Evolutionary conservation across 1,284 basidiomycete genomes (phyloP), one percentile per base, ranked within the genome.

Genomic region (Omphalotus olearius): DNA sequence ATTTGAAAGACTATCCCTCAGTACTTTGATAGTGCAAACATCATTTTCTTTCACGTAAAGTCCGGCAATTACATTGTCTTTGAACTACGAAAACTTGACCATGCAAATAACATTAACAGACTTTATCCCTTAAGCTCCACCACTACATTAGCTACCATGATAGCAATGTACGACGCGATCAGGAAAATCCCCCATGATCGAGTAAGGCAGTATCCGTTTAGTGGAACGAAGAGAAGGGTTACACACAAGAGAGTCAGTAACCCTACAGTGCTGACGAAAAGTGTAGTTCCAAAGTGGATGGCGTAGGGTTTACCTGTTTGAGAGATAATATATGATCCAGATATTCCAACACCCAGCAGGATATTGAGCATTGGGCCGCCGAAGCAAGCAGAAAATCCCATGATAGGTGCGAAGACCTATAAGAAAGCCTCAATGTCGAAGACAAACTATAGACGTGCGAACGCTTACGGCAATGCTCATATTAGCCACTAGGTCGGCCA

Each of bases 281-380:
- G 78, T 1, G 93, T 96, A 0, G 79, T 82, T 14, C 87, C 87
- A 65, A 96, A 91, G 49, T 88, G 73, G 33, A 98, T 78, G 16
- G 73, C 64, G 63, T 90, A 88, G 1, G 86, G 80, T 39, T 81
- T 57, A 0, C 72, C 69, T 11, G 78, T 80, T 48, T 83, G 72
- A 40, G 77, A 69, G 54, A 83, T 87, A 60, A 91, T 78, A 64
- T 86, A 86, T 17, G 83, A 78, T 14, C 91, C 88, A 0, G 88
- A 87, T 52, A 92, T 75, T 39, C 93, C 91, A 53, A 93, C 78
- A 11, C 93, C 93, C 47, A 99, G 83, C 3, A 98, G 82, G 59
- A 99, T 91, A 70, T 98, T 99, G 60, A 98, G 84, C 93, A 99
- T 94, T 0, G 93, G 93, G 1, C 92, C 89, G 46, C 92, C 93